These are phyloP conservation scores for Phaseolus coccineus DNA, from an alignment of 331 rosid genomes.

Conservation along the genomic window DNA sequence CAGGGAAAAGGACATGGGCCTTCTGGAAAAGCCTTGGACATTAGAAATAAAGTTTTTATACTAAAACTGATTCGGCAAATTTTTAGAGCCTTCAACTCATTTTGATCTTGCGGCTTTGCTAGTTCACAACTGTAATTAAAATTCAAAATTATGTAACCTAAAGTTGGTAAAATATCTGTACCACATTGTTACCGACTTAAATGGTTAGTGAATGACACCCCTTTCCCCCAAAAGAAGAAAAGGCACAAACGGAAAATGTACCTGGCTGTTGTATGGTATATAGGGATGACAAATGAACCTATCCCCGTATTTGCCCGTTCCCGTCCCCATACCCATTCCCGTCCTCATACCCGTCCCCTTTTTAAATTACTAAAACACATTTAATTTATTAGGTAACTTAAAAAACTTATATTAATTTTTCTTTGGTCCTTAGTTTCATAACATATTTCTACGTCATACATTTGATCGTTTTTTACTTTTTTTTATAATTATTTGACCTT, in stretches of 20 bases:
- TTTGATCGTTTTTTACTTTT: too few relatives aligned
- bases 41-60: neutral
- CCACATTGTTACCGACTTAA: neutral
- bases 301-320: too few relatives aligned
- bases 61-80: slow-evolving; percentile 17
- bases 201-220: neutral
- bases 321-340: too few relatives aligned
- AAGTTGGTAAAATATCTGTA: neutral
- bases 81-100: neutral
- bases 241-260: neutral
- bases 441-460: too few relatives aligned
- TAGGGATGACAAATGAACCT: too few relatives aligned
- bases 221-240: neutral
- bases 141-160: slow-evolving; percentile 8
- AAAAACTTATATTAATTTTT: too few relatives aligned
- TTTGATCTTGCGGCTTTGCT: slow-evolving; percentile 4
- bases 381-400: too few relatives aligned
- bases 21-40: slow-evolving; percentile 1
- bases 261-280: neutral
- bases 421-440: too few relatives aligned
- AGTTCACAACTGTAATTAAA: neutral
- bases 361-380: too few relatives aligned
- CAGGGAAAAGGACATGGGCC: neutral
- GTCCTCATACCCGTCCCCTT: too few relatives aligned
- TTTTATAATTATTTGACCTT: too few relatives aligned